phyloP scores from a whole-genome alignment of 441 rosid species.

The Erodium moschatum region DNA sequence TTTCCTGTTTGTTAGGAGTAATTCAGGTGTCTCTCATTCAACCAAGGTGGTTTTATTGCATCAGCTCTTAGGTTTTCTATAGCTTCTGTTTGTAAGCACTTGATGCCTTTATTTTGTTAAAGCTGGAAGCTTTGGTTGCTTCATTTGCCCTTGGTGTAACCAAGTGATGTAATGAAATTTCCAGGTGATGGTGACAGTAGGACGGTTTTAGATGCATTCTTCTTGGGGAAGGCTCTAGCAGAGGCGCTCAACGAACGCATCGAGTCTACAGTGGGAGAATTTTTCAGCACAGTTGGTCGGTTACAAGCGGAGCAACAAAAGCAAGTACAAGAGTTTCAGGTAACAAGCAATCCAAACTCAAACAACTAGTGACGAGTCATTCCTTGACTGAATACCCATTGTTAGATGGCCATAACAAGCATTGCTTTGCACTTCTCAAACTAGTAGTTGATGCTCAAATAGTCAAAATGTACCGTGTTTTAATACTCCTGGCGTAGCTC shows the following conservation, averaged over 20 bases:
- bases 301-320: conserved; percentile 85
- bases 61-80: too few species aligned
- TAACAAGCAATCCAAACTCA: conserved; percentile 15
- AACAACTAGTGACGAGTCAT: background rate
- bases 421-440: background rate
- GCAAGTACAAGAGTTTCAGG: conserved; percentile 83
- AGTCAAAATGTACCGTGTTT: background rate
- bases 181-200: conserved; percentile 59
- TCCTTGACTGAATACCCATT: background rate
- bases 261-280: conserved; percentile 77
- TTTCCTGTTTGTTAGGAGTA: too few species aligned
- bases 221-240: conserved; percentile 89
- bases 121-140: background rate
- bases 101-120: background rate
- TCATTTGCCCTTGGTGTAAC: background rate
- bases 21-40: background rate
- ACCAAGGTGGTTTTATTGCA: too few species aligned
- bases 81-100: background rate
- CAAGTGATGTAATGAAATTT: conserved; percentile 8
- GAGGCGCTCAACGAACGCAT: conserved; percentile 72
- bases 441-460: background rate
- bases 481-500: background rate
- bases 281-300: conserved; percentile 56
- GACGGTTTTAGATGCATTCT: conserved; percentile 71
- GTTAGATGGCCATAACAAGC: background rate